Evolutionary conservation across 768 basidiomycete species (phyloP), one percentile per base, ranked within the genome.

Genomic region (Gyrodon lividus): DNA sequence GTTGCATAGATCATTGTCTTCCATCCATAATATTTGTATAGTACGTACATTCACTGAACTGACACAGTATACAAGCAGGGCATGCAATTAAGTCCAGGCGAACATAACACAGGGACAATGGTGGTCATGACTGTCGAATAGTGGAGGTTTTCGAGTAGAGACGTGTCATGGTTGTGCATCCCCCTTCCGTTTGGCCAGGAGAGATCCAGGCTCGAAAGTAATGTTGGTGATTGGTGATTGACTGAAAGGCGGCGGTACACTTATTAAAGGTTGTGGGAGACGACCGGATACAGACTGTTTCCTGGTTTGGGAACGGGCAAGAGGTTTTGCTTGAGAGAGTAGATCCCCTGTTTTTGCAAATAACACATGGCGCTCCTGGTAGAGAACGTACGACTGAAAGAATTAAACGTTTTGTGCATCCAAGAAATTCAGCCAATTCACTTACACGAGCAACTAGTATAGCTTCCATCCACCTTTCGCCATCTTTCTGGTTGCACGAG

Each of bases 361-460:
- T 19, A 69, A 46, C 16, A 89, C 77, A 52, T 86, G 79, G 35
- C 84, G 82, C 62, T 92, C 90, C 70, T 92, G 90, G 60, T 86
- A 77, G 17, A 92, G 76, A 43, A 92, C 83, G 63, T 91, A 92
- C 2, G 91, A 92, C 89, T 92, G 53, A 17, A 51, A 40, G 48
- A 50, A 46, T 59, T 63, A 10, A 59, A 52, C 30, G 46, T 26
- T 6, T 34, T 14, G 4, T 10, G 13, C 5, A 33, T 30, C 55
- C 28, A 51, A 41, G 19, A 50, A 13, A 33, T 19, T 28, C 10
- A 34, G 6, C 17, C 9, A 3, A 33, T 33, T 19, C 42, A 28
- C 89, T 65, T 68, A 93, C 92, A 46, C 92, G 82, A 48, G 92
- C 91, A 48, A 94, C 71, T 16, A 92, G 77, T 39, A 94, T 83